Base-by-base conservation (phyloP, 805 yeast genomes). In the Cyberlindnera americana region DNA sequence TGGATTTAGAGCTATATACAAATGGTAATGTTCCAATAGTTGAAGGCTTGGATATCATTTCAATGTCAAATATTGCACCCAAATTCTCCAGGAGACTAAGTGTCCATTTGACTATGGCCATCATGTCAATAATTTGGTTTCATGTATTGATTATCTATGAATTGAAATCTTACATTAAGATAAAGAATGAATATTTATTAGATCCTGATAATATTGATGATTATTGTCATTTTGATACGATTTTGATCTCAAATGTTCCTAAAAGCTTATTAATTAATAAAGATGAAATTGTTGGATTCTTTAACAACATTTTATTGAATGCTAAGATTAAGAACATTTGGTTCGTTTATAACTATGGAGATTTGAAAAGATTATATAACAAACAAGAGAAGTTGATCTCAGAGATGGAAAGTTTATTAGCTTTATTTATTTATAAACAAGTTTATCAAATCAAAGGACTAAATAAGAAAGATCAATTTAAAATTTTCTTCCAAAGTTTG, bases 1-100 rank as follows among this genome's bases (percentile, higher is more conserved):
- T 23, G 17, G 60, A 56, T 12, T 14, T 48, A n/a, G 29, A 45
- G 8, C 16, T 35, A 18, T 49, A 39, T 26, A 52, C 57, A 1
- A 56, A 56, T 39, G 59, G 59, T 2, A 48, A 54, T 1, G 19
- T 38, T 2, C 55, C 61, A 0, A 21, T 51, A 13, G 57, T 59
- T 3, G 41, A 48, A 4, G 87, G 89, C 0, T 61, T 89, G 34
- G 95, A 88, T 51, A 66, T 62, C 35, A 65, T 86, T 7, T 83
- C 95, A 15, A 73, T 85, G 57, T 77, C 93, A 3, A 83, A 84
- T 52, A 71, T 87, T 4, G 72, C 87, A 0, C 66, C 72, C 5
- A 49, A 67, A 2, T 73, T 75, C 32, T 71, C 78, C 0, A 53
- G 59, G 4, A 58, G 75, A 17, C 67, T 82, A 43, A 66, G 78